These are phyloP conservation scores for Chrysanthemum seticuspe DNA, from an alignment of 129 eudicot species.

Conservation along the genomic window DNA sequence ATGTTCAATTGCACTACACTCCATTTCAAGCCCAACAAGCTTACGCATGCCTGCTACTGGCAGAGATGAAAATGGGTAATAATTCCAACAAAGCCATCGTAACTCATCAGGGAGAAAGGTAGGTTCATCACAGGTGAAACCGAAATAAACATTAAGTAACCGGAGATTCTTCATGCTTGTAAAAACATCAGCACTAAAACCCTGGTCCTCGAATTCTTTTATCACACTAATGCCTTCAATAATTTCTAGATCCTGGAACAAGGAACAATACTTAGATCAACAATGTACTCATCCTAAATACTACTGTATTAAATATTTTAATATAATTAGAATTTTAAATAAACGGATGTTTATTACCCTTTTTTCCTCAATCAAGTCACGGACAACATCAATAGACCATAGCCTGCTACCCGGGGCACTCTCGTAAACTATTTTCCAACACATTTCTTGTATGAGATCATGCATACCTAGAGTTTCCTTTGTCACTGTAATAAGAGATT, in stretches of 20 bases:
- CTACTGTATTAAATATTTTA: not conserved
- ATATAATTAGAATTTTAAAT: not conserved
- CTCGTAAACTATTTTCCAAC: not conserved
- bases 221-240: constrained; percentile 5
- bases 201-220: not conserved
- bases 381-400: not conserved
- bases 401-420: not conserved
- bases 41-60: not conserved
- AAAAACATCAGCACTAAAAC: not conserved
- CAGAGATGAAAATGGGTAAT: constrained; percentile 3
- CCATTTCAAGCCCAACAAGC: constrained; percentile 16
- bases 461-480: not conserved
- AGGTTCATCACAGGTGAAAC: constrained; percentile 2
- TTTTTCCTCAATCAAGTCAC: not conserved
- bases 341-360: not conserved
- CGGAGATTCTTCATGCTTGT: constrained; percentile 2
- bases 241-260: not conserved
- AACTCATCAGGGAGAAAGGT: constrained; percentile 1
- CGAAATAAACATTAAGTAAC: not conserved
- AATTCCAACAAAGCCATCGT: constrained; percentile 9
- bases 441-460: constrained; percentile 24
- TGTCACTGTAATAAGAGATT: not conserved
- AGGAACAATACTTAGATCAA: not conserved
- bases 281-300: not conserved
- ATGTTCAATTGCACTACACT: not conserved